Evolutionary conservation across 441 rosid species (phyloP), one percentile per base, ranked within the genome.

Genomic region (Capsella rubella): DNA sequence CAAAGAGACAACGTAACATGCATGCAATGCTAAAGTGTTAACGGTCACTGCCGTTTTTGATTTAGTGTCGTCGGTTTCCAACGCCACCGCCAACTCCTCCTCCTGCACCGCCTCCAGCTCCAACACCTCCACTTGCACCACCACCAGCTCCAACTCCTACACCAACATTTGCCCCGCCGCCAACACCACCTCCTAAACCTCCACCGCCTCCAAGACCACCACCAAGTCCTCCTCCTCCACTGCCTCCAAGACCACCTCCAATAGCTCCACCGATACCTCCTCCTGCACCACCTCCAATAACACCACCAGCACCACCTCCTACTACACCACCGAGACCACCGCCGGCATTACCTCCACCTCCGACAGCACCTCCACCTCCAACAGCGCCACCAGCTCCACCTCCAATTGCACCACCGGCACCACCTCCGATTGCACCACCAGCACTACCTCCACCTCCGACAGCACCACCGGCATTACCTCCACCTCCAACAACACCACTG

Each of bases 321-420:
- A 34, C 35, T 31, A 46, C 21, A 0, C 60, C 62, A 37, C 67
- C 75, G 1, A 4, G 68, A 13, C 58, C 56, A 32, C 69, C 69
- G 31, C 81, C n/a, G 1, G 42, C 50, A 12, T 12, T 13, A 14
- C 49, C 49, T 0, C 67, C 67, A 4, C 8, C 52, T 29, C 57
- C 75, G 61, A 51, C 69, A 14, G 6, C 68, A 16, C 75, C 35
- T 34, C 70, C 61, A 0, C 61, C 61, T 66, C 84, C 76, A 31
- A 52, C 39, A 64, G 64, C 77, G 54, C 64, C 56, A 0, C 49
- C 65, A 4, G 10, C 64, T 4, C 12, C 42, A 3, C 64, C 63
- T 14, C 10, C 45, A 2, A 21, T 21, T 21, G 25, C 25, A 21
- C 25, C 25, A 21, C 64, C 64, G 34, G 6, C 6, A 43, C 49